phyloP scores from a whole-genome alignment of 75 land plant species.

The Cupressus sempervirens region DNA sequence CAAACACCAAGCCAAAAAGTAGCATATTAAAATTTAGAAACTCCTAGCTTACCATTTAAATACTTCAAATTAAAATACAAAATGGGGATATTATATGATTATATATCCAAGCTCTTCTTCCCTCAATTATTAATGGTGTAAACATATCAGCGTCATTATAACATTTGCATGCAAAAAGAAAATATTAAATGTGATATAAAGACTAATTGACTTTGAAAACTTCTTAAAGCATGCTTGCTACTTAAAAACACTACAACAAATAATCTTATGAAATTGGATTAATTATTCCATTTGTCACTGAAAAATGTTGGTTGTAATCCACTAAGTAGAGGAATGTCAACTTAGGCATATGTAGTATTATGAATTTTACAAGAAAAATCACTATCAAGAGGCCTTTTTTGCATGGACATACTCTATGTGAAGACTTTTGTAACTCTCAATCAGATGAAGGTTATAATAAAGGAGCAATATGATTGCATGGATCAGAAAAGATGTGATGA shows the following conservation, averaged over 20 bases:
- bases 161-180: neutral
- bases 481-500: neutral
- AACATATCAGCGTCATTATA: neutral
- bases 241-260: neutral
- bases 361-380: neutral
- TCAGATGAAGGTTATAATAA: neutral
- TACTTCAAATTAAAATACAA: neutral
- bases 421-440: neutral
- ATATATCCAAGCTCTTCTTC: neutral
- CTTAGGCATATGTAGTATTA: neutral
- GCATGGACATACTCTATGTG: neutral
- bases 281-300: neutral
- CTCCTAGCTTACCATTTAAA: too few species aligned
- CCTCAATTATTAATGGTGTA: neutral
- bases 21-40: too few species aligned
- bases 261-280: neutral
- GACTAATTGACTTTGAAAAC: neutral
- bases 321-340: neutral
- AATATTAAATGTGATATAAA: neutral
- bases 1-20: too few species aligned
- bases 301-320: neutral
- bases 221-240: neutral
- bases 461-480: neutral
- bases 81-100: neutral
- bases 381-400: neutral